Conservation (phyloP, 495 filamentous ascomycete species). For the Xeromyces bisporus region DNA sequence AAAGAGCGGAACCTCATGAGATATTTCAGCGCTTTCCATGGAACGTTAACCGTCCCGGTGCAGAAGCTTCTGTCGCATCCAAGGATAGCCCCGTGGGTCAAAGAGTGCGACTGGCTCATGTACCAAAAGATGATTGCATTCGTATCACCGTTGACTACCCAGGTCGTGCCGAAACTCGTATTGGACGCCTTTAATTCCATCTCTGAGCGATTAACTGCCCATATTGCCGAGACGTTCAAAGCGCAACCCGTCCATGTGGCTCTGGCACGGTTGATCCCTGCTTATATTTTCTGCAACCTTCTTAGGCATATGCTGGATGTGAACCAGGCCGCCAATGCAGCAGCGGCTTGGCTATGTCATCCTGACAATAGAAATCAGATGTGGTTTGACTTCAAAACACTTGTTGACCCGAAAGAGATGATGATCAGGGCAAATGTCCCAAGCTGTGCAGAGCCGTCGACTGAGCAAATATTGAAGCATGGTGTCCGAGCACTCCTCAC, state of each 20-base stretch:
- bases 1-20: conserved; percentile 90
- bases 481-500: conserved; percentile 58
- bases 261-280: conserved; percentile 69
- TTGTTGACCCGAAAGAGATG: conserved; percentile 51
- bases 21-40: conserved; percentile 89
- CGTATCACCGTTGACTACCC: conserved; percentile 64
- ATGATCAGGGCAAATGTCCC: conserved; percentile 27
- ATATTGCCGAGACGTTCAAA: conserved; percentile 65
- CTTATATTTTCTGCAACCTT: conserved; percentile 72
- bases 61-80: conserved; percentile 80
- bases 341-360: conserved; percentile 32
- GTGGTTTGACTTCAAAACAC: conserved; percentile 77
- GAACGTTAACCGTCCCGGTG: conserved; percentile 90
- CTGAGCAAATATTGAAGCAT: conserved; percentile 49
- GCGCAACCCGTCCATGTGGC: conserved; percentile 68
- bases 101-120: conserved; percentile 84
- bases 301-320: conserved; percentile 74
- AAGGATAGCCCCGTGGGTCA: conserved; percentile 76
- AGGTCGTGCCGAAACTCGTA: conserved; percentile 73
- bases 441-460: conserved; percentile 24
- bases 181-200: conserved; percentile 72
- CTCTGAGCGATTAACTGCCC: conserved; percentile 55
- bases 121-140: conserved; percentile 94
- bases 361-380: conserved; percentile 46
- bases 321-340: conserved; percentile 60